Percentiles rank a stretch among this genome's conserved stretches.
Conservation (phyloP, 257 asterid genomes). For the Salvia rosmarinus region DNA sequence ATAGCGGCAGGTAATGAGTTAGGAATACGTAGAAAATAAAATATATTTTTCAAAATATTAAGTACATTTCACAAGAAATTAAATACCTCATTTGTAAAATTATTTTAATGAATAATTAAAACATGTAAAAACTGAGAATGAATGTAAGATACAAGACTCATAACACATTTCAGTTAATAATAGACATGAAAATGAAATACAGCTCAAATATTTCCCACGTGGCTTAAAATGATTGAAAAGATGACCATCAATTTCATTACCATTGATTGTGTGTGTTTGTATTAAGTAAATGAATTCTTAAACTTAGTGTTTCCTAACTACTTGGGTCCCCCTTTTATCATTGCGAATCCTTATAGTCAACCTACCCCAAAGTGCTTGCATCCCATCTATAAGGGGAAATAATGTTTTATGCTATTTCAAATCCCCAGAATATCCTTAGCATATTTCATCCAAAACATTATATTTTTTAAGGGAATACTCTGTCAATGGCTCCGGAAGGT, state of each 20-base stretch:
- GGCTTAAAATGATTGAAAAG: slow-evolving; percentile 6
- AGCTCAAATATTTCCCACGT: neutral
- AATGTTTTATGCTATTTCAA: too few relatives aligned
- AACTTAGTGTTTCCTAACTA: slow-evolving; percentile 59
- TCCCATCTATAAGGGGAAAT: too few relatives aligned
- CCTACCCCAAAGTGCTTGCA: slow-evolving; percentile 15
- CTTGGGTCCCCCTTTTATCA: slow-evolving; percentile 67
- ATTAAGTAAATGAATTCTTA: slow-evolving; percentile 39
- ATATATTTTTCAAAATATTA: too few relatives aligned
- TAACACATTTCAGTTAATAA: neutral
- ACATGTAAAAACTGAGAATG: too few relatives aligned
- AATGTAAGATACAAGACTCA: neutral
- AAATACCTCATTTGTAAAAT: too few relatives aligned
- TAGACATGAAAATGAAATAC: neutral
- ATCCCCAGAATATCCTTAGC: neutral
- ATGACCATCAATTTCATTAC: slow-evolving; percentile 38
- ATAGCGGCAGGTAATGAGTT: too few relatives aligned
- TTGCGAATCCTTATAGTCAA: slow-evolving; percentile 60
- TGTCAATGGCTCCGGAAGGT: too few relatives aligned
- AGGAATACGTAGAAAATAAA: too few relatives aligned
- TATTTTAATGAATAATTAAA: too few relatives aligned
- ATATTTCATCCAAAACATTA: too few relatives aligned
- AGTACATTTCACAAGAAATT: too few relatives aligned
- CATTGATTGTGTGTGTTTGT: neutral
- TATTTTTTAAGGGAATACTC: too few relatives aligned